Conservation (phyloP, 2,329 filamentous ascomycete species). For the Aspergillus intermedius region DNA sequence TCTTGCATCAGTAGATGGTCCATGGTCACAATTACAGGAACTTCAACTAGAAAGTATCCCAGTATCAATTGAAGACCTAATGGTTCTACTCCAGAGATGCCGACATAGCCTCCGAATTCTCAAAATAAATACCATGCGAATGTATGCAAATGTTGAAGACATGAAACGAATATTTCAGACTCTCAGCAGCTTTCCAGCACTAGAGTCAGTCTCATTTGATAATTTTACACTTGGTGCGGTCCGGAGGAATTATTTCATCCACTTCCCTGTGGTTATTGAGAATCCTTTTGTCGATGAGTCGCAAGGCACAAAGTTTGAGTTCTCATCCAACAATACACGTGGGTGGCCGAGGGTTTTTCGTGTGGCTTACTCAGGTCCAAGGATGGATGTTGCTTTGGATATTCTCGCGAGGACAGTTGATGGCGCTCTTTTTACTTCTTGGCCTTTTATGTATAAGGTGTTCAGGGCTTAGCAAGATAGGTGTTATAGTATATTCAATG, state of each 20-base stretch:
- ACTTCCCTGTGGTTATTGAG: not conserved
- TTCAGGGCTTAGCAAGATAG: no score
- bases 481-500: no score
- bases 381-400: not conserved
- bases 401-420: not conserved
- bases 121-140: not conserved
- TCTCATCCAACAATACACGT: not conserved
- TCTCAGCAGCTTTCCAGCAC: not conserved
- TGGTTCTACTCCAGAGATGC: not conserved
- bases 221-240: not conserved
- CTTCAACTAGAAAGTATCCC: not conserved
- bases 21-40: not conserved
- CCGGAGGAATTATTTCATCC: not conserved
- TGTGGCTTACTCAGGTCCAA: not conserved
- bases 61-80: not conserved
- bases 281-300: not conserved
- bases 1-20: not conserved
- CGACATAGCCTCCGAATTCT: not conserved
- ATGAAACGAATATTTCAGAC: no score
- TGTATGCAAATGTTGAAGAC: not conserved
- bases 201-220: not conserved
- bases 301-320: not conserved
- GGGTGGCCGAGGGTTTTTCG: not conserved
- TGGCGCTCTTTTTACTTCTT: not conserved
- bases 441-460: no score